A percentile compares a stretch with the other conserved stretches of the same genome.
Evolutionary conservation across 768 basidiomycete species (phyloP).

Genomic region (Flagelloscypha sp.): DNA sequence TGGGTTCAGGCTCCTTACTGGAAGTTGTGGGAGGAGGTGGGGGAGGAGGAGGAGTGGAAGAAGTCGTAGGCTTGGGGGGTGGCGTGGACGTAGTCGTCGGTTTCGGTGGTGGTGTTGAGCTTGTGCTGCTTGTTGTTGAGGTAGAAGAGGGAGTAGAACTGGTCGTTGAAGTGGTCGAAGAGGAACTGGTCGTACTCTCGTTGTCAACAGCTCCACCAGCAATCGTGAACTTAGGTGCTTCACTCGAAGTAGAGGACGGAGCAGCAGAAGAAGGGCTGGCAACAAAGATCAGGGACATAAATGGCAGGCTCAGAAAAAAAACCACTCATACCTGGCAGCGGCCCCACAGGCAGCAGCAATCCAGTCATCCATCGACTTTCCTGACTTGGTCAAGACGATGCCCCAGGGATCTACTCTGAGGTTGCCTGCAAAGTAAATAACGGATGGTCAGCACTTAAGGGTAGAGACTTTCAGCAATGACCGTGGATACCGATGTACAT

Average conservation of each 20-base stretch:
- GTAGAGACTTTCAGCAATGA: too few relatives aligned
- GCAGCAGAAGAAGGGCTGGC: conserved; percentile 7
- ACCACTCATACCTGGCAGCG: conserved; percentile 10
- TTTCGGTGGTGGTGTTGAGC: conserved; percentile 11
- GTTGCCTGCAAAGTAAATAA: too few relatives aligned
- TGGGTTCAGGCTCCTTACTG: conserved; percentile 1
- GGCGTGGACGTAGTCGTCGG: conserved; percentile 10
- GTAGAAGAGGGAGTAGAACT: conserved; percentile 11
- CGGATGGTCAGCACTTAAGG: too few relatives aligned
- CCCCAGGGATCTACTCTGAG: conserved; percentile 58
- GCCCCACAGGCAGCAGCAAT: conserved; percentile 38
- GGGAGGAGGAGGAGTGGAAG: conserved; percentile 10
- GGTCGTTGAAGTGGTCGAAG: conserved; percentile 15
- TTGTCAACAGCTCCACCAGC: conserved; percentile 8
- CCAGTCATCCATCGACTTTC: conserved; percentile 21
- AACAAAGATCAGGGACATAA: neutral
- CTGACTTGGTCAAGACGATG: conserved; percentile 34
- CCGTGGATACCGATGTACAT: too few relatives aligned
- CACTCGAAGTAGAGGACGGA: conserved; percentile 5
- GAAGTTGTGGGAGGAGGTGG: conserved; percentile 10
- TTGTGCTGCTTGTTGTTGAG: conserved; percentile 10
- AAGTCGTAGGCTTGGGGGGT: conserved; percentile 12
- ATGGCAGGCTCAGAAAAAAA: neutral
- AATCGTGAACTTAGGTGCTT: conserved; percentile 9
- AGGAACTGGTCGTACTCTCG: conserved; percentile 9